These are phyloP conservation scores for Daldinia sp. DNA, from an alignment of 2,329 filamentous ascomycete genomes.

Conservation along the genomic window DNA sequence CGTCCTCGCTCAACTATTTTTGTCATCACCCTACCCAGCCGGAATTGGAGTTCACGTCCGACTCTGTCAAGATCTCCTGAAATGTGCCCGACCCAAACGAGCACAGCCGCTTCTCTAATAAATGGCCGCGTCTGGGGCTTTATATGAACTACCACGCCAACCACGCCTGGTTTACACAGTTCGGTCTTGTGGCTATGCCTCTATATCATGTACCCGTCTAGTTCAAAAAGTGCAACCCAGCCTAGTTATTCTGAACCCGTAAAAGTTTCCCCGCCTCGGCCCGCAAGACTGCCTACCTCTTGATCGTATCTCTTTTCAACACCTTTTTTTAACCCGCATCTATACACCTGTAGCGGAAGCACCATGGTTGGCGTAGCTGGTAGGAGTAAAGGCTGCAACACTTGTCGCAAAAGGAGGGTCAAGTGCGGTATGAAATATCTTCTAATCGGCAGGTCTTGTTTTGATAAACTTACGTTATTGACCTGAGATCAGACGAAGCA, in stretches of 20 bases:
- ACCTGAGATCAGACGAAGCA: slow-evolving; percentile 28
- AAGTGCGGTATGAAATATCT: slow-evolving; percentile 31
- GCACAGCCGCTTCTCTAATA: slow-evolving; percentile 13
- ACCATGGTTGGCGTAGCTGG: slow-evolving; percentile 37
- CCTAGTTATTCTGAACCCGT: not conserved
- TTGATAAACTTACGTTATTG: slow-evolving; percentile 2
- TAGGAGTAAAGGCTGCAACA: slow-evolving; percentile 37
- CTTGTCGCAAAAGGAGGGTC: slow-evolving; percentile 33
- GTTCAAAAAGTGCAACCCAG: slow-evolving; percentile 4
- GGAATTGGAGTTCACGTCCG: slow-evolving; percentile 26
- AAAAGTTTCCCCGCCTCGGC: not conserved
- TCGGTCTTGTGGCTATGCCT: not conserved
- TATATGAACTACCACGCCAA: slow-evolving; percentile 8
- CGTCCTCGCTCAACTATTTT: slow-evolving; percentile 27
- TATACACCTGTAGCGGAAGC: not conserved
- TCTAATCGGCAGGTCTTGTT: not conserved
- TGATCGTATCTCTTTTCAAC: not conserved
- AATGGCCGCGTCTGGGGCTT: slow-evolving; percentile 2
- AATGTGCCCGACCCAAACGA: slow-evolving; percentile 9
- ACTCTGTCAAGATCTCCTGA: slow-evolving; percentile 21
- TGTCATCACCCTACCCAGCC: slow-evolving; percentile 18
- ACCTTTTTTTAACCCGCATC: not conserved
- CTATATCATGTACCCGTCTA: not conserved
- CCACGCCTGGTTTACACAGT: slow-evolving; percentile 2
- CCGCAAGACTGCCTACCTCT: not conserved